Conservation (phyloP, 305 asterid species). For the Solanum hybrid region DNA sequence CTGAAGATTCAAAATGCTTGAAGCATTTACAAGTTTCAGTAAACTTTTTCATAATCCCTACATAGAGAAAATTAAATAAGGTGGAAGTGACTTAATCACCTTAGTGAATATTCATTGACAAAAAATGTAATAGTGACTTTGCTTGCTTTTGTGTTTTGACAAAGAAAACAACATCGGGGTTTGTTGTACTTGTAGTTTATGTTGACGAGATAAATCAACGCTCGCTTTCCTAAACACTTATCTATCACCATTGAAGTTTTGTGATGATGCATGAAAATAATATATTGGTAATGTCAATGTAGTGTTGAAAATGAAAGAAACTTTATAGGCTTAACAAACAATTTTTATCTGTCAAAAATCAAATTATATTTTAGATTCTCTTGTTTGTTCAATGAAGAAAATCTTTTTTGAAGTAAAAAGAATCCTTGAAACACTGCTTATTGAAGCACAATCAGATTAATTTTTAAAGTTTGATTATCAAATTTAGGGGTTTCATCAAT, state of each 20-base stretch:
- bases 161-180: not conserved
- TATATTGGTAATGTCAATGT: not conserved
- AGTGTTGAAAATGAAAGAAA: not conserved
- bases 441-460: not conserved
- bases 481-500: not conserved
- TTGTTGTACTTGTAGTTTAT: not conserved
- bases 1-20: not conserved
- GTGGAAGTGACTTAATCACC: not conserved
- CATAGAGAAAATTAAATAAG: not conserved
- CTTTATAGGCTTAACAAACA: not conserved
- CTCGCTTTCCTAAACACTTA: not conserved
- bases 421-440: not conserved
- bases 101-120: not conserved
- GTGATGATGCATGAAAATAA: not conserved
- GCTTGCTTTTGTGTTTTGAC: not conserved
- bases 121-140: not conserved
- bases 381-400: not conserved
- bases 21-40: not conserved
- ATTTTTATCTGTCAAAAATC: not conserved
- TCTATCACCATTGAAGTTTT: not conserved
- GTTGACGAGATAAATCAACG: not conserved
- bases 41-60: not conserved
- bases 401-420: not conserved
- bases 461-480: not conserved
- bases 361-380: not conserved